Base-by-base conservation (phyloP, 2,329 filamentous ascomycete species). In the Celoporthe dispersa region DNA sequence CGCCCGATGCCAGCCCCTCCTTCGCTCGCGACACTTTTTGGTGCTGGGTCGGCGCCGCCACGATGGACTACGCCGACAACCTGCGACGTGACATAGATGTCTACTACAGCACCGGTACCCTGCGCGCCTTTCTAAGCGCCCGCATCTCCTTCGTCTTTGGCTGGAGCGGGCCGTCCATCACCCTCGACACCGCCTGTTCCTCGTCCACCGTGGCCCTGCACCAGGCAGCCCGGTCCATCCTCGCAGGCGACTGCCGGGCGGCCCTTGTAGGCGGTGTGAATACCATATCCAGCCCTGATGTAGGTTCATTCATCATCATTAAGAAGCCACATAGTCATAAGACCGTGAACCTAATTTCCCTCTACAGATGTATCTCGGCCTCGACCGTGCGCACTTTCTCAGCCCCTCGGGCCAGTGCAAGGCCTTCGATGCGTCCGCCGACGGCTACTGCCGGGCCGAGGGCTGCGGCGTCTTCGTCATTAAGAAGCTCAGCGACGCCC, bases 401-500 rank as follows among this genome's bases (percentile, higher is more conserved):
- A 78, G 76, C 65, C 71, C 73, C 1, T 77, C 77, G 0, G 80
- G 80, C 0, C 72, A 75, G 65, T 79, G 76, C 68, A 79, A 78
- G 69, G 72, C 79, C 0, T 81, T 79, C 65, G 78, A 79, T 33
- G 70, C 63, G 0, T 22, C 33, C 0, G 78, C 75, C 9, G 81
- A 85, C 69, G 87, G 87, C 0, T 89, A 87, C 70, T 86, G 81
- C 11, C 79, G 86, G 2, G 86, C 81, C 1, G 87, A 89, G 64
- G 86, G 82, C 0, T 73, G 80, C 6, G 83, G 74, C 0, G 72
- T 78, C 0, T 74, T 88, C 0, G 74, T 86, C 3, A 71, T 89
- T 0, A 88, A 88, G 77, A 79, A 74, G 16, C 75, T 87, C 0
- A 76, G 78, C 0, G 75, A 80, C 53, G 87, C 87, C 0, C 39